These are phyloP conservation scores for Pestalotiopsis sp. DNA, from an alignment of 2,329 filamentous ascomycete species.

Conservation along the genomic window DNA sequence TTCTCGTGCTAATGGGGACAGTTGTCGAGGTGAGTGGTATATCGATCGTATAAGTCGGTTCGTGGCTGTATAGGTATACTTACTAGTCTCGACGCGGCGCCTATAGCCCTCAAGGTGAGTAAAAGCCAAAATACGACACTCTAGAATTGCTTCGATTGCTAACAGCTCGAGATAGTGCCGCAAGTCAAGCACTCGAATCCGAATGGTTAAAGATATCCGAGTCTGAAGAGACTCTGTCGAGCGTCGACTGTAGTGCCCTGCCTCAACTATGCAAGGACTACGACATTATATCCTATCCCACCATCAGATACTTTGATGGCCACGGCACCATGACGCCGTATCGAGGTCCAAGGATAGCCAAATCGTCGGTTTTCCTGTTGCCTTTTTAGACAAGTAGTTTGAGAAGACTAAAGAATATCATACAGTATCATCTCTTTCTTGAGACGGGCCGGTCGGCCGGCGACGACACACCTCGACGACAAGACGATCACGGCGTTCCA, in stretches of 20 bases:
- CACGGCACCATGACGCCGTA: conserved; percentile 38
- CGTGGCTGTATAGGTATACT: background rate
- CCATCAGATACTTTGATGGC: conserved; percentile 44
- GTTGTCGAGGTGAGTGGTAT: conserved; percentile 23
- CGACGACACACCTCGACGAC: conserved; percentile 24
- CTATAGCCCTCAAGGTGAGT: conserved; percentile 28
- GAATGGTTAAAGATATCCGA: conserved; percentile 35
- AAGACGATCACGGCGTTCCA: conserved; percentile 32
- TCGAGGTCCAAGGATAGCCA: conserved; percentile 42
- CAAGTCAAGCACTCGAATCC: conserved; percentile 33
- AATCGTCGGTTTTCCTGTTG: conserved; percentile 30
- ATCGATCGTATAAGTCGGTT: background rate
- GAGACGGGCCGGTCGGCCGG: conserved; percentile 26
- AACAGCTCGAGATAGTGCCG: conserved; percentile 22
- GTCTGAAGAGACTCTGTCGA: conserved; percentile 26
- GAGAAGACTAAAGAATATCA: background rate
- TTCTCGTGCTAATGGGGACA: background rate
- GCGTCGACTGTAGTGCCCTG: conserved; percentile 41
- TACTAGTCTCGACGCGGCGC: no score
- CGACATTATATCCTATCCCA: conserved; percentile 46
- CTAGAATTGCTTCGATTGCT: background rate
- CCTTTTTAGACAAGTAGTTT: background rate
- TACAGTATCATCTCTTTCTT: conserved; percentile 35
- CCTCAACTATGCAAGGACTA: conserved; percentile 41
- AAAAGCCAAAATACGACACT: background rate